These are phyloP conservation scores for Elasticomyces elasticus DNA, from an alignment of 495 filamentous ascomycete species.

Conservation along the genomic window DNA sequence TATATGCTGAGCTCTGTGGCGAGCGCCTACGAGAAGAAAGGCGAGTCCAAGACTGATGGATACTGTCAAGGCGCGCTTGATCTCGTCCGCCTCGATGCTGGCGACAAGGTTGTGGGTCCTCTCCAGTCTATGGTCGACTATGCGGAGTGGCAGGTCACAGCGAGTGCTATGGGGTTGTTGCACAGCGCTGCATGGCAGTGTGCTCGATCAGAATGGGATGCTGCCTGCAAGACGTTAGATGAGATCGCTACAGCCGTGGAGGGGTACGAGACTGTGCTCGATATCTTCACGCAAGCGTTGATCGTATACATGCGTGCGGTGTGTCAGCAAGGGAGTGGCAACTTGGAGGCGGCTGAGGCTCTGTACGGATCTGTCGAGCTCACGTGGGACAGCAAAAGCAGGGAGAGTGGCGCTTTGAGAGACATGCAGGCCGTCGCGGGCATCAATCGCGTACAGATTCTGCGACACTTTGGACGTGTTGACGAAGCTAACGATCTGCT, in stretches of 20 bases:
- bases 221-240: slow-evolving; percentile 36
- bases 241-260: not conserved
- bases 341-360: slow-evolving; percentile 52
- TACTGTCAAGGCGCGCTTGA: slow-evolving; percentile 56
- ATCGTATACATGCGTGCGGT: slow-evolving; percentile 62
- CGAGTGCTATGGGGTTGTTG: slow-evolving; percentile 49
- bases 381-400: slow-evolving; percentile 37
- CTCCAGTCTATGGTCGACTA: slow-evolving; percentile 37
- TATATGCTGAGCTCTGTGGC: slow-evolving; percentile 65
- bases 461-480: slow-evolving; percentile 52
- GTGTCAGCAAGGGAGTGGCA: slow-evolving; percentile 68
- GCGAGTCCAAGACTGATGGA: slow-evolving; percentile 57
- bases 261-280: not conserved
- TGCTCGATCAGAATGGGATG: slow-evolving; percentile 52
- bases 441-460: slow-evolving; percentile 74
- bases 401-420: slow-evolving; percentile 42
- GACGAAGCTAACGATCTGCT: slow-evolving; percentile 45
- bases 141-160: slow-evolving; percentile 39
- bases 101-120: slow-evolving; percentile 29
- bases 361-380: slow-evolving; percentile 56
- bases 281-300: slow-evolving; percentile 32
- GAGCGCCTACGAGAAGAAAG: slow-evolving; percentile 49
- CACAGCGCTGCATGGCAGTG: slow-evolving; percentile 52
- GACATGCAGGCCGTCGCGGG: slow-evolving; percentile 69
- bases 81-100: not conserved